Evolutionary conservation across 2,329 filamentous ascomycete genomes (phyloP).

Genomic region (Cercospora sojina): DNA sequence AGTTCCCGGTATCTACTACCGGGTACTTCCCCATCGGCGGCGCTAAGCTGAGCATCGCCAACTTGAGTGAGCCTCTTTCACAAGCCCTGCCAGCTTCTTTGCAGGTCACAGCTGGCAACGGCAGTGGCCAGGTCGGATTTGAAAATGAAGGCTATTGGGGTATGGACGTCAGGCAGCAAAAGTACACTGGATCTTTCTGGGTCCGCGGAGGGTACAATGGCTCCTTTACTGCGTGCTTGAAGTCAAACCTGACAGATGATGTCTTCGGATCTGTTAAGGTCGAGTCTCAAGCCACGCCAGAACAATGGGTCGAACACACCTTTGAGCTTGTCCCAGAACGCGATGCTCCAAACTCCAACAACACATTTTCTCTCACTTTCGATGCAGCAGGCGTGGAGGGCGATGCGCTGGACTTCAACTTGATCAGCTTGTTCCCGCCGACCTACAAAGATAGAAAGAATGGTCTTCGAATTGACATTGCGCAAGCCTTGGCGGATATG

Average conservation of each 20-base stretch:
- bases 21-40: constrained; percentile 27
- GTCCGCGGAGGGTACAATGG: constrained; percentile 36
- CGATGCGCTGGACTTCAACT: constrained; percentile 51
- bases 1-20: constrained; percentile 24
- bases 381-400: constrained; percentile 38
- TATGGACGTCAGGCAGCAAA: constrained; percentile 48
- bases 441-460: constrained; percentile 56
- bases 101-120: constrained; percentile 31
- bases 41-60: constrained; percentile 26
- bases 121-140: constrained; percentile 48
- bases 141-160: constrained; percentile 53
- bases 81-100: constrained; percentile 30
- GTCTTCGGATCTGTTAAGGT: constrained; percentile 42
- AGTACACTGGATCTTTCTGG: constrained; percentile 41
- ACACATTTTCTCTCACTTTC: constrained; percentile 51
- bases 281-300: constrained; percentile 40
- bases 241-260: constrained; percentile 45
- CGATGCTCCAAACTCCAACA: constrained; percentile 50
- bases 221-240: constrained; percentile 31
- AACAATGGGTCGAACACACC: constrained; percentile 40
- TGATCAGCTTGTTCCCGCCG: constrained; percentile 55
- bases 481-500: constrained; percentile 40
- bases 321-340: constrained; percentile 33
- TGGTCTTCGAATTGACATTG: constrained; percentile 52
- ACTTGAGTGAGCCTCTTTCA: constrained; percentile 28